phyloP scores from a whole-genome alignment of 495 filamentous ascomycete genomes.

The Aspergillus panamensis region DNA sequence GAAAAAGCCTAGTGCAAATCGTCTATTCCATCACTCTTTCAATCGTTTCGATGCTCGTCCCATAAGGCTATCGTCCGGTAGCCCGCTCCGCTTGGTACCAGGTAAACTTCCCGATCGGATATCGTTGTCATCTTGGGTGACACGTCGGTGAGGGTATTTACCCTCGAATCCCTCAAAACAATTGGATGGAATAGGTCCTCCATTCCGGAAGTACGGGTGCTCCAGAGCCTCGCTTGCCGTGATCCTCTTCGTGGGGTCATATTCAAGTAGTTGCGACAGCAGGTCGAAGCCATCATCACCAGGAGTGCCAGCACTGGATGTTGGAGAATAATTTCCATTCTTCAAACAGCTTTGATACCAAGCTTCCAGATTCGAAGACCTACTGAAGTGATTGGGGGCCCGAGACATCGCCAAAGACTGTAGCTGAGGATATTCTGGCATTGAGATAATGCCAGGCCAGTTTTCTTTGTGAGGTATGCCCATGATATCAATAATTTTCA shows the following conservation, averaged over 20 bases:
- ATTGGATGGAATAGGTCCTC: constrained; percentile 63
- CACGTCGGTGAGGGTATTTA: constrained; percentile 85
- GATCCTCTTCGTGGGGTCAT: constrained; percentile 84
- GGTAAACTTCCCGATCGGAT: constrained; percentile 82
- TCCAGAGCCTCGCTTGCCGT: constrained; percentile 81
- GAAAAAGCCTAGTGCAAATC: not conserved
- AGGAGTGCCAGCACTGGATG: constrained; percentile 50
- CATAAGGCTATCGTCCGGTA: constrained; percentile 77
- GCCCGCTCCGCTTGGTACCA: constrained; percentile 84
- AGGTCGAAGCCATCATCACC: constrained; percentile 78
- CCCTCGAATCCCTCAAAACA: constrained; percentile 87
- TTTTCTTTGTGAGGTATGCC: constrained; percentile 83
- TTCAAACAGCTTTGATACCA: constrained; percentile 65
- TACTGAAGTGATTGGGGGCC: constrained; percentile 37
- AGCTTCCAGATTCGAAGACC: constrained; percentile 53
- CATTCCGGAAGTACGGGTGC: constrained; percentile 78
- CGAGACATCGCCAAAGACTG: constrained; percentile 55
- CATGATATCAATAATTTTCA: constrained; percentile 95
- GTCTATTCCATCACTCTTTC: constrained; percentile 35
- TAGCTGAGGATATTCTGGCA: constrained; percentile 79
- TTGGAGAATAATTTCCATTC: constrained; percentile 54
- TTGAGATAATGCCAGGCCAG: constrained; percentile 77
- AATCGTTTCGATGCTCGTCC: constrained; percentile 43
- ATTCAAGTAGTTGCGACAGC: constrained; percentile 77
- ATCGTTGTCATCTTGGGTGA: constrained; percentile 93